These are phyloP conservation scores for Dentipellis sp. DNA, from an alignment of 768 basidiomycete species.

Conservation along the genomic window DNA sequence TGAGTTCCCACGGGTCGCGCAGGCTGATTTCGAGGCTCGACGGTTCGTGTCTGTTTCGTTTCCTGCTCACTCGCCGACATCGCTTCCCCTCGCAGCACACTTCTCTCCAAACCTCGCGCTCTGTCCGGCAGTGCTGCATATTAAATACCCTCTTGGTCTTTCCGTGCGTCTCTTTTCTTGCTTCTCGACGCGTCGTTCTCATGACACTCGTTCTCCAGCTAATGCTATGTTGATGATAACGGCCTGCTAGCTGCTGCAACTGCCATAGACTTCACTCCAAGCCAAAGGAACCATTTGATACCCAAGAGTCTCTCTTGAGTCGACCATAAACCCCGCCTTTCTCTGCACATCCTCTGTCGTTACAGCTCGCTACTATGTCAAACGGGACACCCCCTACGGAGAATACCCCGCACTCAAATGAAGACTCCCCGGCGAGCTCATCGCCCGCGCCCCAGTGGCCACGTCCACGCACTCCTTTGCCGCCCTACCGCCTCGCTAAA, in stretches of 20 bases:
- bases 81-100: too few relatives aligned
- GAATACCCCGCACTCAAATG: conserved; percentile 1
- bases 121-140: too few relatives aligned
- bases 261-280: background rate
- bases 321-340: background rate
- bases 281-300: background rate
- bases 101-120: too few relatives aligned
- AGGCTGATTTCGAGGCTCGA: background rate
- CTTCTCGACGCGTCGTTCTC: background rate
- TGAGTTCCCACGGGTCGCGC: background rate
- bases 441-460: conserved; percentile 34
- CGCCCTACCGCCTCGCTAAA: conserved; percentile 72
- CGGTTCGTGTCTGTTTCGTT: background rate
- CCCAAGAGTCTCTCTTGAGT: background rate
- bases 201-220: background rate
- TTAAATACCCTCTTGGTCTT: too few relatives aligned
- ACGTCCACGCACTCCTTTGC: conserved; percentile 60
- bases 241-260: background rate
- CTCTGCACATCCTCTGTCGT: background rate
- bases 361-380: conserved; percentile 1
- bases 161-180: background rate
- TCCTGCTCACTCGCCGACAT: too few relatives aligned
- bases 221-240: background rate
- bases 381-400: conserved; percentile 1
- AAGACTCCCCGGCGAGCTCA: conserved; percentile 2